Percentiles rank a stretch among this genome's conserved stretches.
phyloP scores from a whole-genome alignment of 2,329 filamentous ascomycete species.

The Chalaropsis ovoidea region DNA sequence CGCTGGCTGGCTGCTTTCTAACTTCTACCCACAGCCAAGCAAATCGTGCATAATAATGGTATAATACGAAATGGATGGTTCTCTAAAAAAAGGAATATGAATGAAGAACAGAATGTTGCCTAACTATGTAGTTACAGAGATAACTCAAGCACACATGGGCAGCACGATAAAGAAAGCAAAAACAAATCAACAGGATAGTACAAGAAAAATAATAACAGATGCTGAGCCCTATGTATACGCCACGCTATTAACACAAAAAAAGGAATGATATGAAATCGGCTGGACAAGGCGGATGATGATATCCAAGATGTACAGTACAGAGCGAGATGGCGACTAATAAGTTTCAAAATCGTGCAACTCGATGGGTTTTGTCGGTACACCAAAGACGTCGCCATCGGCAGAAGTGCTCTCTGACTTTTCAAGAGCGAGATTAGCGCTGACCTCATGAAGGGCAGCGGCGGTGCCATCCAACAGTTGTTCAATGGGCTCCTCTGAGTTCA shows the following conservation, averaged over 20 bases:
- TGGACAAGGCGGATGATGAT: background rate
- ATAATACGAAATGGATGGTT: background rate
- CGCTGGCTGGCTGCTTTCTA: too few relatives aligned
- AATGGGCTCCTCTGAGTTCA: conserved; percentile 3
- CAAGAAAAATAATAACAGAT: conserved; percentile 9
- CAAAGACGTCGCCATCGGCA: conserved; percentile 23
- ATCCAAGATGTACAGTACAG: background rate
- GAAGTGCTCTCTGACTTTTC: conserved; percentile 12
- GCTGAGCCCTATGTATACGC: conserved; percentile 14
- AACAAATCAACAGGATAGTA: conserved; percentile 3
- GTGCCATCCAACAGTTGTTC: conserved; percentile 15
- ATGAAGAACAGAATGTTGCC: conserved; percentile 1
- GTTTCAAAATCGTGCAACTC: conserved; percentile 16
- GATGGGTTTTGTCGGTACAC: conserved; percentile 13
- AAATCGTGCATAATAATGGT: background rate
- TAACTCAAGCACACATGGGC: background rate
- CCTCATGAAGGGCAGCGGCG: conserved; percentile 12
- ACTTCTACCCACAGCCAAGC: too few relatives aligned
- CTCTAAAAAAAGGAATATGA: background rate
- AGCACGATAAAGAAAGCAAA: conserved; percentile 7
- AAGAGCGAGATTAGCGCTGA: conserved; percentile 2
- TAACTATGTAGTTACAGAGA: conserved; percentile 6
- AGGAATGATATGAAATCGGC: background rate
- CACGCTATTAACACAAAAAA: conserved; percentile 18
- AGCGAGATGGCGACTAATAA: conserved; percentile 8